These are phyloP conservation scores for Acorus gramineus DNA, from an alignment of 106 monocot genomes.

Conservation along the genomic window DNA sequence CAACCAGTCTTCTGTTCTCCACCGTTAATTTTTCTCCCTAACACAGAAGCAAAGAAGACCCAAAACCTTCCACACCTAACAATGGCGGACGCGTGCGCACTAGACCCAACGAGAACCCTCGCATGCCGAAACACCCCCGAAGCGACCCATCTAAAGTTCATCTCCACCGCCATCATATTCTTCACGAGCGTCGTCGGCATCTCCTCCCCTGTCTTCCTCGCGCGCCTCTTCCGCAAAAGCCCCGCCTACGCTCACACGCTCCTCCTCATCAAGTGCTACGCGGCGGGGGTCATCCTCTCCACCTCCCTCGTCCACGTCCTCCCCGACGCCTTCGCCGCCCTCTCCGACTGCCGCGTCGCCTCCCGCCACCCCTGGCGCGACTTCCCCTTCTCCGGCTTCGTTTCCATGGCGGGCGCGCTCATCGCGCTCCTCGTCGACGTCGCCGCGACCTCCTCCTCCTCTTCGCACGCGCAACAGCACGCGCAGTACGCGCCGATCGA, in stretches of 20 bases:
- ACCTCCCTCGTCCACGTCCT: constrained; percentile 95
- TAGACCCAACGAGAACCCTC: constrained; percentile 7
- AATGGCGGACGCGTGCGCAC: constrained; percentile 9
- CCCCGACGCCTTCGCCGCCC: constrained; percentile 80
- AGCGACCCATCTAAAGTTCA: constrained; percentile 59
- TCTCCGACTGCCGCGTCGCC: constrained; percentile 63
- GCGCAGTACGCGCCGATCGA: constrained; percentile 8
- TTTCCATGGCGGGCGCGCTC: constrained; percentile 60
- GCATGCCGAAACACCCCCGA: constrained; percentile 56
- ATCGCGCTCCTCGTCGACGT: constrained; percentile 88
- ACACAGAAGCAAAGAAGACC: not conserved
- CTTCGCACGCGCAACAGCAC: constrained; percentile 9
- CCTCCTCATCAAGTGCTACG: constrained; percentile 88
- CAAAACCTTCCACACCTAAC: no score
- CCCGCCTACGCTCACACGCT: constrained; percentile 41
- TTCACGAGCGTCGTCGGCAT: constrained; percentile 56
- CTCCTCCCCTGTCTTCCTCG: constrained; percentile 56
- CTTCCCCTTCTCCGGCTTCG: constrained; percentile 89
- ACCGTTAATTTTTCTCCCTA: not conserved
- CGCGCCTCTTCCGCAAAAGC: constrained; percentile 44
- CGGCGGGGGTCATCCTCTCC: constrained; percentile 88
- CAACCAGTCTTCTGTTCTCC: no score
- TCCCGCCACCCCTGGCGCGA: constrained; percentile 66
- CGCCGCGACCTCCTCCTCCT: constrained; percentile 60
- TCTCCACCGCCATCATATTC: constrained; percentile 64